phyloP scores from a whole-genome alignment of 257 asterid genomes.

The Nicotiana tabacum region DNA sequence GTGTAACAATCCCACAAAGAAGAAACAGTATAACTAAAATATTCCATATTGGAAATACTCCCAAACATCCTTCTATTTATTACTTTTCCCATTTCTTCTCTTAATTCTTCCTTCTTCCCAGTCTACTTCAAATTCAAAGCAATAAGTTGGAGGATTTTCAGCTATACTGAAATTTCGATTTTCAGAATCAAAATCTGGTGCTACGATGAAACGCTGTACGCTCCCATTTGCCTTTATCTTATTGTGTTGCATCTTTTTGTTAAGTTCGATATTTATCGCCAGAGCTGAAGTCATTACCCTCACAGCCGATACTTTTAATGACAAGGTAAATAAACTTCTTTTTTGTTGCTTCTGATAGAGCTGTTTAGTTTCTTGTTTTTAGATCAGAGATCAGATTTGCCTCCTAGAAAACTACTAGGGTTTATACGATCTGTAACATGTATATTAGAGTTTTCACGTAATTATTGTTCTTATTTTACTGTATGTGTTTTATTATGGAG shows the following conservation, averaged over 20 bases:
- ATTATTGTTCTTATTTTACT: background rate
- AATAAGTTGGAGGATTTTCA: no score
- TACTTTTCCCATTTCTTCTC: background rate
- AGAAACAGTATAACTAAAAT: background rate
- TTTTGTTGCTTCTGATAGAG: background rate
- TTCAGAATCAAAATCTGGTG: background rate
- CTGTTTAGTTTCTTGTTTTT: background rate
- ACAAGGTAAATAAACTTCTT: slow-evolving; percentile 50
- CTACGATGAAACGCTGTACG: background rate
- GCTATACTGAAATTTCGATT: background rate
- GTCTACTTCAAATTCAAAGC: background rate
- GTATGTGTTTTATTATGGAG: background rate
- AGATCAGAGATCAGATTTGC: background rate
- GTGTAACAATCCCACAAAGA: background rate
- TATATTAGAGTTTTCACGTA: background rate
- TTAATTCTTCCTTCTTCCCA: background rate
- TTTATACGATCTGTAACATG: background rate
- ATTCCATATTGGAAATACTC: background rate
- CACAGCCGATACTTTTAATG: slow-evolving; percentile 65
- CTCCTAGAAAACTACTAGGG: background rate
- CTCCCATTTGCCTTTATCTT: background rate
- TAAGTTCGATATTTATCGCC: slow-evolving; percentile 29
- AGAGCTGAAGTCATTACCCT: slow-evolving; percentile 83
- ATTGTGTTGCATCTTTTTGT: slow-evolving; percentile 25
- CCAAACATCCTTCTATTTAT: background rate